Evolutionary conservation across 257 asterid species (phyloP).

Genomic region (Solanum raphanifolium): DNA sequence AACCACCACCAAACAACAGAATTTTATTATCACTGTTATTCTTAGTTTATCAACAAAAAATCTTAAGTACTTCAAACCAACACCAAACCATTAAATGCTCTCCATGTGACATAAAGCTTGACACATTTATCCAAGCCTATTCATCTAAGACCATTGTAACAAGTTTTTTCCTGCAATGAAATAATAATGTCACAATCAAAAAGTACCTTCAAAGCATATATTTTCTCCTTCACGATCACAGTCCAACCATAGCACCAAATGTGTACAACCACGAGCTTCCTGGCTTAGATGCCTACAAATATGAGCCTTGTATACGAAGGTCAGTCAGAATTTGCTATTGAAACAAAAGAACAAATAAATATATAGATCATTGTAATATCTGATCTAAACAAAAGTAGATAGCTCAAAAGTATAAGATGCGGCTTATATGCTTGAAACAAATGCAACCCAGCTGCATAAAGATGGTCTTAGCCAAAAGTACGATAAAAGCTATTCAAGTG

Average conservation of each 20-base stretch:
- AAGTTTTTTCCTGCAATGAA: not conserved
- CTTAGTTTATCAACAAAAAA: not conserved
- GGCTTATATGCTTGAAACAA: not conserved
- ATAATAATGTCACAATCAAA: not conserved
- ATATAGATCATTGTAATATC: not conserved
- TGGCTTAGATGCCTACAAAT: slow-evolving; percentile 85
- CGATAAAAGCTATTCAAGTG: not conserved
- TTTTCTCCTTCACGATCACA: slow-evolving; percentile 98
- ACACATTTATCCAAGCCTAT: not conserved
- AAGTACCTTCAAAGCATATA: slow-evolving; percentile 90
- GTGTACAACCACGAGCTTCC: slow-evolving; percentile 82
- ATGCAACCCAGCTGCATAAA: not conserved
- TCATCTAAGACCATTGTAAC: not conserved
- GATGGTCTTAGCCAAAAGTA: not conserved
- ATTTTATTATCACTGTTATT: not conserved
- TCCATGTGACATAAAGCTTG: not conserved
- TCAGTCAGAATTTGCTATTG: slow-evolving; percentile 19
- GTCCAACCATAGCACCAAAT: slow-evolving; percentile 82
- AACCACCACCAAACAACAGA: not conserved
- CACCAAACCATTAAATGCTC: not conserved
- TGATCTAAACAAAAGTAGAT: not conserved
- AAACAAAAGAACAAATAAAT: not conserved
- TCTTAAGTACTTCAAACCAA: not conserved
- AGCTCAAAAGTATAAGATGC: not conserved
- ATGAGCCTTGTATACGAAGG: slow-evolving; percentile 59